Conservation (phyloP, 805 yeast genomes). For the Danielozyma ontarioensis region DNA sequence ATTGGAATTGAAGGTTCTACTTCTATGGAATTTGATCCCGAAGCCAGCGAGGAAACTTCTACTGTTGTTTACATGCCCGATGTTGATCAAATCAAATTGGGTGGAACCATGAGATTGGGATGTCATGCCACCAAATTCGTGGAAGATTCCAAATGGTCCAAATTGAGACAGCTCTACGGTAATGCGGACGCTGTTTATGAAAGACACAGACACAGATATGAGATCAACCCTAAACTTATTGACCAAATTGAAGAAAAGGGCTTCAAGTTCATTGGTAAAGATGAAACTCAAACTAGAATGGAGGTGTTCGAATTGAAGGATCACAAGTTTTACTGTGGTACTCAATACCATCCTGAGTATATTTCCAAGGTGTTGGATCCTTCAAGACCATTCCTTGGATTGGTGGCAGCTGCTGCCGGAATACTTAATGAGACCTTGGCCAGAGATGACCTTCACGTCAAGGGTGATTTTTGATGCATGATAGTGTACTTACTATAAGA, state of each 20-base stretch:
- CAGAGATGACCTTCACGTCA: conserved; percentile 36
- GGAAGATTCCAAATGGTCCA: conserved; percentile 58
- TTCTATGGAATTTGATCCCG: conserved; percentile 76
- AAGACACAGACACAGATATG: conserved; percentile 98
- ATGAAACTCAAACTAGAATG: conserved; percentile 87
- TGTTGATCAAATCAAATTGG: conserved; percentile 89
- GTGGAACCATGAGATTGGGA: conserved; percentile 99
- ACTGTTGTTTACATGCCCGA: conserved; percentile 98
- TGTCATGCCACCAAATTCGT: conserved; percentile 84
- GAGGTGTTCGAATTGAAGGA: conserved; percentile 82
- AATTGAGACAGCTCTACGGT: conserved; percentile 75
- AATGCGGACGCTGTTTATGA: conserved; percentile 65
- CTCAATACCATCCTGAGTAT: conserved; percentile 98
- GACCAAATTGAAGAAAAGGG: conserved; percentile 70
- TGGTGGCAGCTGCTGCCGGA: conserved; percentile 91
- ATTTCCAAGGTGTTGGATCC: conserved; percentile 95
- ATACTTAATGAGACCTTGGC: conserved; percentile 61
- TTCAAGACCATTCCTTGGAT: conserved; percentile 91
- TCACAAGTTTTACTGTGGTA: conserved; percentile 89
- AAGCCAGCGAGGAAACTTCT: conserved; percentile 55
- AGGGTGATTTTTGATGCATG: conserved; percentile 35
- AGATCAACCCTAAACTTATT: conserved; percentile 84
- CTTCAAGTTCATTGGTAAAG: conserved; percentile 86
- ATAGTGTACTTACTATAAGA: neutral
- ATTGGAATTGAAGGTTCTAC: conserved; percentile 64